Evolutionary conservation across 1,284 basidiomycete genomes (phyloP).

Genomic region (Cryptococcus sp.): DNA sequence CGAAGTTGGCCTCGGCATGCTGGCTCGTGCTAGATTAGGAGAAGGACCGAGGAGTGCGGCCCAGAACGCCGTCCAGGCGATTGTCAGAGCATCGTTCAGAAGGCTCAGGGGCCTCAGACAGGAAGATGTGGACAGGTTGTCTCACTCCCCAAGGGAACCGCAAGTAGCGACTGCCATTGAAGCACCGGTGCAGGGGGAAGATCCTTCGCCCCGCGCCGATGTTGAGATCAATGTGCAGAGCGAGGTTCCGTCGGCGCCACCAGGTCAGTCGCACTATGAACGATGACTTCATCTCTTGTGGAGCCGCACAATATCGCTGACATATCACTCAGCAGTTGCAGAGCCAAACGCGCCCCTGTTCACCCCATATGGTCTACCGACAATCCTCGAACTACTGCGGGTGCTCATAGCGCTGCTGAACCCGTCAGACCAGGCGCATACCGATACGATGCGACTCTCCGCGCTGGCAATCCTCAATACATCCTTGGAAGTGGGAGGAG

Average conservation of each 20-base stretch:
- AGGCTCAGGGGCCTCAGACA: conserved; percentile 65
- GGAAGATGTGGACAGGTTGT: conserved; percentile 41
- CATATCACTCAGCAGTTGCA: too few species aligned
- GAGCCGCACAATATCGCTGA: too few species aligned
- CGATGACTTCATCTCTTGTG: too few species aligned
- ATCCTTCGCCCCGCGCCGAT: too few species aligned
- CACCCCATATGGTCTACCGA: conserved; percentile 79
- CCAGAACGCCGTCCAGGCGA: conserved; percentile 86
- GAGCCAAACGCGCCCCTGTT: conserved; percentile 22
- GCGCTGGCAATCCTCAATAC: conserved; percentile 85
- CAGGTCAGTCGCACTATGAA: too few species aligned
- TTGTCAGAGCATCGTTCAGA: conserved; percentile 79
- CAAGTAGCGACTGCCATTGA: conserved; percentile 19
- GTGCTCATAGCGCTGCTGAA: conserved; percentile 95
- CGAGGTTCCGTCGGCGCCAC: too few species aligned
- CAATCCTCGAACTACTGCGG: conserved; percentile 87
- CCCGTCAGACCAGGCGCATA: conserved; percentile 91
- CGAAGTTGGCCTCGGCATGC: conserved; percentile 95
- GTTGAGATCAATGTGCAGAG: too few species aligned
- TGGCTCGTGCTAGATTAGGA: conserved; percentile 92
- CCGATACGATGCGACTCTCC: conserved; percentile 90
- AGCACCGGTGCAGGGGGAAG: conserved; percentile 13
- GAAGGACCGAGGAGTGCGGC: conserved; percentile 75
- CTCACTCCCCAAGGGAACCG: conserved; percentile 36
- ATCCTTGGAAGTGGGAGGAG: conserved; percentile 84